A percentile compares a stretch with the other conserved stretches of the same genome.
Conservation (phyloP, 2,329 filamentous ascomycete genomes). For the Ilyonectria robusta region DNA sequence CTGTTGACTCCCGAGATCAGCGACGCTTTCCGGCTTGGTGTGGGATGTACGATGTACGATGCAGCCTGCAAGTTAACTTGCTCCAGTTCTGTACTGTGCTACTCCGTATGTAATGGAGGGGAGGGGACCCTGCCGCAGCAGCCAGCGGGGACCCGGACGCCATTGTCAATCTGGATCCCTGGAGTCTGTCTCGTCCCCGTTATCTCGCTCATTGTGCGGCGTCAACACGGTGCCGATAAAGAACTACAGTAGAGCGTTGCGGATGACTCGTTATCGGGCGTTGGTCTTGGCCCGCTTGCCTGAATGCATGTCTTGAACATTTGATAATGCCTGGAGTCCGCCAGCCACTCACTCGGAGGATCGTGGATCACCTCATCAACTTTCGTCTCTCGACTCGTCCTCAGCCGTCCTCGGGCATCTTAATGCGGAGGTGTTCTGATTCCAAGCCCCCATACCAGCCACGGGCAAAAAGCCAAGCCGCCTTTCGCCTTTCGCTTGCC, state of each 20-base stretch:
- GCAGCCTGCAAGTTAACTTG: too few species aligned
- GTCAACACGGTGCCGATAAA: neutral
- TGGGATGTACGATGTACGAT: constrained; percentile 34
- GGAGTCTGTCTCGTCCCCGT: neutral
- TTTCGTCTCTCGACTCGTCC: neutral
- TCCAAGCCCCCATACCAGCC: neutral
- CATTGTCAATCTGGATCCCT: constrained; percentile 13
- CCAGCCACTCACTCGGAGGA: neutral
- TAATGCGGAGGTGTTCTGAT: neutral
- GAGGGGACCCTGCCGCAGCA: constrained; percentile 40
- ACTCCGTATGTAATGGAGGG: constrained; percentile 17
- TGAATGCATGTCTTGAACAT: constrained; percentile 17
- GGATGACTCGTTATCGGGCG: neutral
- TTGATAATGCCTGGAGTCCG: constrained; percentile 16
- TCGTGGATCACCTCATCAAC: constrained; percentile 10
- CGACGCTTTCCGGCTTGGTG: constrained; percentile 39
- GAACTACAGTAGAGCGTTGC: constrained; percentile 1
- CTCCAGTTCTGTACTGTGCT: too few species aligned
- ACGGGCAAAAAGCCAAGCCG: neutral
- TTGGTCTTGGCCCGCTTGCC: constrained; percentile 7
- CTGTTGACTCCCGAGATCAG: constrained; percentile 45
- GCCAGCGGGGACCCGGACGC: constrained; percentile 36
- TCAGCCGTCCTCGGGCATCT: neutral
- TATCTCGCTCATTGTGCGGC: neutral
- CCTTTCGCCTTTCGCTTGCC: neutral